These are phyloP conservation scores for Darksidea phi DNA, from an alignment of 495 filamentous ascomycete genomes.

Conservation along the genomic window DNA sequence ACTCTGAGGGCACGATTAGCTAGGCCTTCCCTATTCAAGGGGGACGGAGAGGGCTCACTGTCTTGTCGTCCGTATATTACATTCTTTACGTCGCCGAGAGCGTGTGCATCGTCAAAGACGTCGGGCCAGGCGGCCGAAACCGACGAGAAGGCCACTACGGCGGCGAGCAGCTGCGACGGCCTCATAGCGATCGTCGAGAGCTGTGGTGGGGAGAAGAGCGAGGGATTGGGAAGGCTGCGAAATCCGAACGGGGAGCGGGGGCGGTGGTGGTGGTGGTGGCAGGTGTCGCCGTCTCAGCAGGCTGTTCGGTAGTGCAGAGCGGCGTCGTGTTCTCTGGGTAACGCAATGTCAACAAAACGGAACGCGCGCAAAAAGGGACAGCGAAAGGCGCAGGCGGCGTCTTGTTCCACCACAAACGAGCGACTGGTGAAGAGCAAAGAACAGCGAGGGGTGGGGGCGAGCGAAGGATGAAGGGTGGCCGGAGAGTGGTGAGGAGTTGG, in stretches of 20 bases:
- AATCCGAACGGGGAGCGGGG: background rate
- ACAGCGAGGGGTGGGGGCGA: background rate
- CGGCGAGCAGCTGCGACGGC: constrained; percentile 37
- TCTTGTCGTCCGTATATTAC: constrained; percentile 35
- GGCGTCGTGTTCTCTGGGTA: background rate
- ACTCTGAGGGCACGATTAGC: constrained; percentile 1
- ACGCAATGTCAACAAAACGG: constrained; percentile 8
- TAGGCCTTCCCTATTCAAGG: background rate
- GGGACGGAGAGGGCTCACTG: constrained; percentile 2
- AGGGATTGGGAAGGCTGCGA: background rate
- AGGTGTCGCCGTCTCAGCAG: constrained; percentile 3
- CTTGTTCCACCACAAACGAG: constrained; percentile 29
- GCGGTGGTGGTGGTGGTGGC: background rate
- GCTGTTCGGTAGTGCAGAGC: background rate
- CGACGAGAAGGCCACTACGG: constrained; percentile 39
- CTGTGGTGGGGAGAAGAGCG: background rate
- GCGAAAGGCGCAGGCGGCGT: background rate
- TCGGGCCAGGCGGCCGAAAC: constrained; percentile 36
- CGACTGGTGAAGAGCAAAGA: constrained; percentile 29
- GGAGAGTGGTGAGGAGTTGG: constrained; percentile 9
- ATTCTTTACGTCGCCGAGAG: constrained; percentile 28
- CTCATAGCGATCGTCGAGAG: constrained; percentile 34
- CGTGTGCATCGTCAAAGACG: constrained; percentile 32
- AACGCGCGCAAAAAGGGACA: background rate
- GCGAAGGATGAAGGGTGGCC: background rate